A percentile compares a stretch with the other conserved stretches of the same genome.
Conservation (phyloP, 192 early-diverging fungal species). For the Mortierella hygrophila region DNA sequence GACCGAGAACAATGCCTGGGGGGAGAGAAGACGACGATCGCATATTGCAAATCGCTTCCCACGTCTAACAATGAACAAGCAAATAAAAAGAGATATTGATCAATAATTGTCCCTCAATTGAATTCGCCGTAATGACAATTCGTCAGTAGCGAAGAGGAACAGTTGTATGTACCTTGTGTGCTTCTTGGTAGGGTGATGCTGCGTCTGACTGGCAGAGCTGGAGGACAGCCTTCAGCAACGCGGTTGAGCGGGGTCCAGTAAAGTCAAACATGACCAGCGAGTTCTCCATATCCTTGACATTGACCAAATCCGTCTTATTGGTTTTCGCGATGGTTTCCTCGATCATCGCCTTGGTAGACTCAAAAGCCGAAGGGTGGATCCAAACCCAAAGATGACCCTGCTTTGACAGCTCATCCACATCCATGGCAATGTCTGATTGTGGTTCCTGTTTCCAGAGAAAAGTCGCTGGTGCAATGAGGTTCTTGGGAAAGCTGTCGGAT, state of each 20-base stretch:
- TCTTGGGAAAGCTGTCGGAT: constrained; percentile 66
- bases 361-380: constrained; percentile 79
- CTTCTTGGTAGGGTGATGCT: constrained; percentile 32
- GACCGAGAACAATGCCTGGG: constrained; percentile 81
- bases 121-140: background rate
- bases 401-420: constrained; percentile 35
- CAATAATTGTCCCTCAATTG: background rate
- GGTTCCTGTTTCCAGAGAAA: constrained; percentile 80
- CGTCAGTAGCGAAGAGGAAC: background rate
- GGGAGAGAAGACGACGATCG: constrained; percentile 81
- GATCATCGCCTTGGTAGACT: constrained; percentile 56
- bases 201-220: constrained; percentile 36
- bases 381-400: constrained; percentile 79
- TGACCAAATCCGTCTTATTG: constrained; percentile 9
- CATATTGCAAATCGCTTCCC: constrained; percentile 63
- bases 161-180: constrained; percentile 52
- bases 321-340: constrained; percentile 31
- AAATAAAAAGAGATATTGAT: background rate
- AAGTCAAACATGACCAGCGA: constrained; percentile 86
- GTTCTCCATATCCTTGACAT: constrained; percentile 62
- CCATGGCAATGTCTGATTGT: background rate
- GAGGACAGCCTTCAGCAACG: constrained; percentile 78
- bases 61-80: constrained; percentile 39
- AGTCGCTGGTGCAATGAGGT: constrained; percentile 76
- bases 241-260: constrained; percentile 86